Conservation (phyloP, 1,284 basidiomycete species). For the Anthracocystis panici-leucophaei region DNA sequence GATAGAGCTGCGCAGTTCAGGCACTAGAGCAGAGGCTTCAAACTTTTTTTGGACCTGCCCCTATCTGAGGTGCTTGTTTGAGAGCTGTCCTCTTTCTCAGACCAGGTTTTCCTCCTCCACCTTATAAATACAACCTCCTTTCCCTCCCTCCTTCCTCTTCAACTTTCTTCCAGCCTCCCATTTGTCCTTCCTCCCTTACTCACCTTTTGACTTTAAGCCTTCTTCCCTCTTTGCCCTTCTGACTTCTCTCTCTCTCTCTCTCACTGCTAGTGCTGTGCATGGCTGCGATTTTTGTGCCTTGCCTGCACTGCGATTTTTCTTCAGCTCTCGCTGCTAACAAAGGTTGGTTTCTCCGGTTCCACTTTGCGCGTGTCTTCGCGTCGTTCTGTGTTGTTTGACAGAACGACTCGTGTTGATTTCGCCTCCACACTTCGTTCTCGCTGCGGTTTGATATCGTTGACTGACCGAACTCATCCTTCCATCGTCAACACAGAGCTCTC, state of each 20-base stretch:
- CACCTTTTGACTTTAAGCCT: background rate
- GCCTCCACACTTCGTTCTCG: conserved; percentile 9
- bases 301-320: background rate
- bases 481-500: no score
- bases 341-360: background rate
- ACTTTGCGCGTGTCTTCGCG: conserved; percentile 16
- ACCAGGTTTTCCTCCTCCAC: background rate
- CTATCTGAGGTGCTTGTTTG: background rate
- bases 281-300: background rate
- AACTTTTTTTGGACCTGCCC: background rate
- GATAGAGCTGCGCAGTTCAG: conserved; percentile 2
- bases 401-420: background rate
- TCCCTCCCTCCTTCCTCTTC: background rate
- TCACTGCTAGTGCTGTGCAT: background rate
- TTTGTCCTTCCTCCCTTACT: background rate
- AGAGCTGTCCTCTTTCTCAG: no score
- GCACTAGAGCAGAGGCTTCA: conserved; percentile 13
- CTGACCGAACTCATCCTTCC: background rate
- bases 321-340: background rate
- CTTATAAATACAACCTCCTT: background rate
- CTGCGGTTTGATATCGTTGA: background rate
- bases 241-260: background rate
- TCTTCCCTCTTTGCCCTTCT: background rate
- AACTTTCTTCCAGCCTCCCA: background rate
- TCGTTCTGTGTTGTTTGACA: background rate